Conservation (phyloP, 2,329 filamentous ascomycete species). For the Sordariomycetes sp. region DNA sequence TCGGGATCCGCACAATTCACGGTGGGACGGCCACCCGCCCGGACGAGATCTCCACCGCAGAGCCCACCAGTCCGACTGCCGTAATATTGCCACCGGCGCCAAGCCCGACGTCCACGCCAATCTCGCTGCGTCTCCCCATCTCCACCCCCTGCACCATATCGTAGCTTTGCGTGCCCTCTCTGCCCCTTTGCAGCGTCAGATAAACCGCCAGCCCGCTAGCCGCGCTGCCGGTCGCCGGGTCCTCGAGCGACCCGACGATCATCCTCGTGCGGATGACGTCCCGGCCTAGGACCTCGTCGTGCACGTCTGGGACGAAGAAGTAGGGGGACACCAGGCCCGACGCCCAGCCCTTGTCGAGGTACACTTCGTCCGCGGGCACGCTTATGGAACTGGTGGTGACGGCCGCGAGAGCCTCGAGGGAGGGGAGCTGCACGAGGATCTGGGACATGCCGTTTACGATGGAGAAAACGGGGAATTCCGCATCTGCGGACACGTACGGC, state of each 20-base stretch:
- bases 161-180: conserved; percentile 26
- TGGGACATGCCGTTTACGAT: conserved; percentile 70
- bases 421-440: conserved; percentile 50
- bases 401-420: conserved; percentile 43
- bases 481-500: conserved; percentile 13
- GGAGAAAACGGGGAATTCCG: conserved; percentile 39
- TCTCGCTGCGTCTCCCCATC: conserved; percentile 49
- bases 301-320: conserved; percentile 40
- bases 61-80: conserved; percentile 20
- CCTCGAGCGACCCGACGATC: conserved; percentile 41
- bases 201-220: conserved; percentile 46
- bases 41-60: conserved; percentile 17
- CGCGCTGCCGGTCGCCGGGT: conserved; percentile 54
- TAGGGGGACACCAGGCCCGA: conserved; percentile 42
- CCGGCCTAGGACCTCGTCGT: conserved; percentile 14
- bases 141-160: conserved; percentile 56
- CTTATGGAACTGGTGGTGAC: conserved; percentile 21
- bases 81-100: conserved; percentile 17
- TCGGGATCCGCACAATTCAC: not conserved
- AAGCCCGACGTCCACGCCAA: conserved; percentile 31
- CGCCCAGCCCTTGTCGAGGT: conserved; percentile 46
- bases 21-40: not conserved
- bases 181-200: conserved; percentile 32
- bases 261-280: conserved; percentile 46
- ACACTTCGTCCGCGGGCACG: conserved; percentile 15